phyloP scores from a whole-genome alignment of 2,329 filamentous ascomycete genomes.

The Myrmaecium sp. region DNA sequence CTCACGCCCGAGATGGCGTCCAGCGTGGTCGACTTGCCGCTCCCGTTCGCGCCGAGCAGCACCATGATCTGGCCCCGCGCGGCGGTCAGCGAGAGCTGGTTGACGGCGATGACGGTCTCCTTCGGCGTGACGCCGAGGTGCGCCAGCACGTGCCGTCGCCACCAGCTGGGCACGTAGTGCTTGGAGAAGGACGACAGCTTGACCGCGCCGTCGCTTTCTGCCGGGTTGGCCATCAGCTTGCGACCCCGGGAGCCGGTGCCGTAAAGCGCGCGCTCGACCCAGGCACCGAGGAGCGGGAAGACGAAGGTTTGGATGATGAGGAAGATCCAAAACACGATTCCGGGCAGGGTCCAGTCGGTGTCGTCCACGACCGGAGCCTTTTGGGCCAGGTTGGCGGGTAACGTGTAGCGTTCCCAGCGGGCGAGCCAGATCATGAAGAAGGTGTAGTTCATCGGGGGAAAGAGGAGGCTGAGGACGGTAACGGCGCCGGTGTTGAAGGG shows the following conservation, averaged over 20 bases:
- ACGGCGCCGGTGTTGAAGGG: conserved; percentile 47
- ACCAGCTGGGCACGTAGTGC: conserved; percentile 50
- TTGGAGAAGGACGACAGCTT: conserved; percentile 61
- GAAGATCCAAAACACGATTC: conserved; percentile 63
- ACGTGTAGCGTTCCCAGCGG: conserved; percentile 50
- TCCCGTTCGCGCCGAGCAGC: conserved; percentile 75
- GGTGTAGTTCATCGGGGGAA: conserved; percentile 76
- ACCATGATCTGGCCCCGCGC: conserved; percentile 70
- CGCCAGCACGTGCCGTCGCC: conserved; percentile 32
- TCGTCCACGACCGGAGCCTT: conserved; percentile 33
- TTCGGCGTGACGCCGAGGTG: conserved; percentile 30
- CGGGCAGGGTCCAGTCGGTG: conserved; percentile 45
- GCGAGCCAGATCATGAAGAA: conserved; percentile 66
- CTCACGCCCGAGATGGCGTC: conserved; percentile 76
- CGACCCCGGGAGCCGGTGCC: conserved; percentile 47
- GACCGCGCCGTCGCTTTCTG: conserved; percentile 36
- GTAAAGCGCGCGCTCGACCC: conserved; percentile 58
- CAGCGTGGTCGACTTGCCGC: conserved; percentile 77
- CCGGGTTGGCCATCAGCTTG: conserved; percentile 23
- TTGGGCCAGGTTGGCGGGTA: conserved; percentile 43
- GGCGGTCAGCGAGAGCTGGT: conserved; percentile 53
- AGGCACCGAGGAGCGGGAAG: conserved; percentile 59
- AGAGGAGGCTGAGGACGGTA: conserved; percentile 54
- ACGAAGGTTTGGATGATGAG: conserved; percentile 58
- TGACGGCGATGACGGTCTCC: conserved; percentile 64